These are phyloP conservation scores for Lichtheimia ramosa DNA, from an alignment of 371 early-diverging fungal genomes.

Conservation along the genomic window DNA sequence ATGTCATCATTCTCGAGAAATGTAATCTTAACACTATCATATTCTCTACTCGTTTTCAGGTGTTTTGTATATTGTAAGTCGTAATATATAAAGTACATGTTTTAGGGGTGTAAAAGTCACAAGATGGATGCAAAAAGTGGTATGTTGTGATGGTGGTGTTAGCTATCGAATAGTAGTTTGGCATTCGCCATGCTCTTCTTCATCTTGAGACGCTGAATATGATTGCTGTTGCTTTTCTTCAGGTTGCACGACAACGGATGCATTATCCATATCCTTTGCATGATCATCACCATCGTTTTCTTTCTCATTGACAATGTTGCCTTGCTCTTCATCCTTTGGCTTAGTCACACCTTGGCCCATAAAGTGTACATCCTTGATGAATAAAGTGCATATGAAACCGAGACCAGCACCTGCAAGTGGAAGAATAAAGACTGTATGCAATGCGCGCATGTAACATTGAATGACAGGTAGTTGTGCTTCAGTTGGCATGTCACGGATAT, in stretches of 20 bases:
- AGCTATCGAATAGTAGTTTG: no score
- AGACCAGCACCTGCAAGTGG: constrained; percentile 2
- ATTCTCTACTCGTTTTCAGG: no score
- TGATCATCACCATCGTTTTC: not conserved
- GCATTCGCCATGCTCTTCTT: no score
- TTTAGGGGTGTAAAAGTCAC: no score
- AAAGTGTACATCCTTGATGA: constrained; percentile 5
- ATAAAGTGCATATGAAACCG: constrained; percentile 7
- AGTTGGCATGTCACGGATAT: constrained; percentile 26
- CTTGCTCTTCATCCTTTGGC: not conserved
- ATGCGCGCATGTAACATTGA: constrained; percentile 19
- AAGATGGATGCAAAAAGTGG: no score
- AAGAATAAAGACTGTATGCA: constrained; percentile 9
- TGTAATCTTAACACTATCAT: no score
- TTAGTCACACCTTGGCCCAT: not conserved
- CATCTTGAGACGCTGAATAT: no score
- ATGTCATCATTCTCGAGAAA: no score
- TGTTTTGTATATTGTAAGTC: no score
- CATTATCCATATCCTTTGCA: not conserved
- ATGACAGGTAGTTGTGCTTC: constrained; percentile 40
- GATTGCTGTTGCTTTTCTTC: not conserved
- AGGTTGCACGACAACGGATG: not conserved
- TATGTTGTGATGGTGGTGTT: no score
- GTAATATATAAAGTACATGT: no score
- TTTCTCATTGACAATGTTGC: not conserved